Evolutionary conservation across 331 rosid genomes (phyloP).

Genomic region (Pyracantha coccinea): DNA sequence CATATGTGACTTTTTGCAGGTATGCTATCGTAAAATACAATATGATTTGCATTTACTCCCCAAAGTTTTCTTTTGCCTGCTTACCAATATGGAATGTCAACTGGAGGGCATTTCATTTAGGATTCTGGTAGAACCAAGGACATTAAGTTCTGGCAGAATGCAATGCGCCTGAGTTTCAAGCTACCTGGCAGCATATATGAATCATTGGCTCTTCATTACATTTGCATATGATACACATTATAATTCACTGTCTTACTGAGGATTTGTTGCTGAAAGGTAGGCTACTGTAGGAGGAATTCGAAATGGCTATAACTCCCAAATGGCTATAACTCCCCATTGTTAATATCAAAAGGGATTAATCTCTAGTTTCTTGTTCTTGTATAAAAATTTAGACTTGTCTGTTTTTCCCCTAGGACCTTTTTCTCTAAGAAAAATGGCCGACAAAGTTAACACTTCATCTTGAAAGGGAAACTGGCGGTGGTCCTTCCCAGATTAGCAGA

Average conservation of each 20-base stretch:
- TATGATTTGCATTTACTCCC: too few species aligned
- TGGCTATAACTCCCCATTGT: not conserved
- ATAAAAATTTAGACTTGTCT: not conserved
- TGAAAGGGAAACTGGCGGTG: not conserved
- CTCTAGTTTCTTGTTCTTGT: not conserved
- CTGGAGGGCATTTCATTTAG: not conserved
- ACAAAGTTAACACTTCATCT: not conserved
- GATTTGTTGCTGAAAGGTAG: not conserved
- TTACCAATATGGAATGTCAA: not conserved
- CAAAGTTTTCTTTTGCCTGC: not conserved
- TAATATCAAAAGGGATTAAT: not conserved
- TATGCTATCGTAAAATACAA: conserved; percentile 8
- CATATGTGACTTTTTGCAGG: conserved; percentile 89
- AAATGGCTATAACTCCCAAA: not conserved
- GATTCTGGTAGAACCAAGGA: not conserved
- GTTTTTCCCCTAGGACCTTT: not conserved
- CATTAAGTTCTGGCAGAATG: not conserved
- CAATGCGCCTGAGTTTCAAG: not conserved
- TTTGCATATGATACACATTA: not conserved
- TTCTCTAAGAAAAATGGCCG: not conserved
- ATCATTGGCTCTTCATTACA: not conserved
- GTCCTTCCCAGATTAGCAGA: not conserved
- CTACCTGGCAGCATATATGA: not conserved
- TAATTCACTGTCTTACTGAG: not conserved
- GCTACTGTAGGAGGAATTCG: not conserved